phyloP scores from a whole-genome alignment of 371 early-diverging fungal species.

The Mortierella sp. region DNA sequence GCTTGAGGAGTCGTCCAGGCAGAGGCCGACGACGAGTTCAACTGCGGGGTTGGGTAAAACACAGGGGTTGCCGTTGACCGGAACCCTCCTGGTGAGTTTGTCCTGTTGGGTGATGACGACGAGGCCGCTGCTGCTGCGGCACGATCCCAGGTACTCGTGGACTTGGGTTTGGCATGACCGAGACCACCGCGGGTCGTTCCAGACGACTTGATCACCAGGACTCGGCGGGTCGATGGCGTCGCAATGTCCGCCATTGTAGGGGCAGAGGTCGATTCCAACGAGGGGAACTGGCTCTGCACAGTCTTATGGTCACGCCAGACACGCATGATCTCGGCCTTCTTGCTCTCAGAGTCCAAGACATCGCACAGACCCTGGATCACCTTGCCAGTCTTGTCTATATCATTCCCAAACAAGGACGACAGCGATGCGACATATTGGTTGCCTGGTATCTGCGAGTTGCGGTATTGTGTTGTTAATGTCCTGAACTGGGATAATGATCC shows the following conservation, averaged over 20 bases:
- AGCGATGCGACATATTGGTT: slow-evolving; percentile 72
- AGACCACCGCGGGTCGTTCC: slow-evolving; percentile 61
- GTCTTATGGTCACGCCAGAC: slow-evolving; percentile 81
- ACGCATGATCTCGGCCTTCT: slow-evolving; percentile 73
- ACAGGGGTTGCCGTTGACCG: slow-evolving; percentile 37
- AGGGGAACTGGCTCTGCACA: slow-evolving; percentile 49
- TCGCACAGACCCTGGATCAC: slow-evolving; percentile 68
- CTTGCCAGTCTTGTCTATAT: slow-evolving; percentile 64
- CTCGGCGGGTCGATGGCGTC: slow-evolving; percentile 58
- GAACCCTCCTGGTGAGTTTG: slow-evolving; percentile 34
- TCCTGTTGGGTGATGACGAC: slow-evolving; percentile 35
- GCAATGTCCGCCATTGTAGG: slow-evolving; percentile 59
- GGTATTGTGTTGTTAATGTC: slow-evolving; percentile 68
- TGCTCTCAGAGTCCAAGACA: slow-evolving; percentile 67
- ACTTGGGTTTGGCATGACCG: slow-evolving; percentile 55
- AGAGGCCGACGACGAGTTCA: slow-evolving; percentile 62
- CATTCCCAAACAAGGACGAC: slow-evolving; percentile 61
- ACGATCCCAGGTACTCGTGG: slow-evolving; percentile 63
- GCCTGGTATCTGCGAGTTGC: slow-evolving; percentile 63
- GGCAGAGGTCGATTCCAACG: slow-evolving; percentile 38
- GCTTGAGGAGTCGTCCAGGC: slow-evolving; percentile 26
- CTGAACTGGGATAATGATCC: slow-evolving; percentile 73
- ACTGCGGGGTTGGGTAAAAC: slow-evolving; percentile 54
- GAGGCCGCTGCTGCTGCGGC: slow-evolving; percentile 63
- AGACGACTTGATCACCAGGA: slow-evolving; percentile 64